These are phyloP conservation scores for Botrytis cinerea DNA, from an alignment of 2,329 filamentous ascomycete genomes.

Conservation along the genomic window DNA sequence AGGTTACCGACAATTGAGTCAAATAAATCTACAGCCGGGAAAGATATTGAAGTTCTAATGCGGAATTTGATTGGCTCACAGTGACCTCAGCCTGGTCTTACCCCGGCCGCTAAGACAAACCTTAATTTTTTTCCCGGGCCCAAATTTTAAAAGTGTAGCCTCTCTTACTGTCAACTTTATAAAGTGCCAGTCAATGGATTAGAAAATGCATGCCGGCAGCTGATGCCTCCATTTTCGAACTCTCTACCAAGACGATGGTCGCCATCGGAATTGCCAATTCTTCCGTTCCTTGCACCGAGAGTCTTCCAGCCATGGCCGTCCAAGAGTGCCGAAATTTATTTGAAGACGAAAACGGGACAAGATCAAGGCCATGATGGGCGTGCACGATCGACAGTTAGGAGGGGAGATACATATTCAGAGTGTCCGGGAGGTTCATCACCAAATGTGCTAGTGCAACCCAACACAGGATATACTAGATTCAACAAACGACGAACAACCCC, in stretches of 20 bases:
- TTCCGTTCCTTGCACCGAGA: constrained; percentile 41
- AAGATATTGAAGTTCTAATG: constrained; percentile 19
- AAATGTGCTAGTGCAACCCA: neutral
- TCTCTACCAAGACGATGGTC: constrained; percentile 36
- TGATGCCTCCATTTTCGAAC: constrained; percentile 40
- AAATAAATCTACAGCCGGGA: constrained; percentile 7
- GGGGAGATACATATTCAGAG: neutral
- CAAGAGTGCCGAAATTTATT: constrained; percentile 25
- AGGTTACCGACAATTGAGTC: neutral
- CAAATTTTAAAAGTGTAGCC: constrained; percentile 11
- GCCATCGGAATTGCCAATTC: constrained; percentile 38
- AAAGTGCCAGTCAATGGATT: constrained; percentile 23
- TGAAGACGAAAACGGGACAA: neutral
- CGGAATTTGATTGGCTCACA: constrained; percentile 4
- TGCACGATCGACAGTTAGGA: neutral
- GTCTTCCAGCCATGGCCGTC: constrained; percentile 41
- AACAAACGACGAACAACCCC: constrained; percentile 7
- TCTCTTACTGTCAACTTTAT: neutral
- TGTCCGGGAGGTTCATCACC: neutral
- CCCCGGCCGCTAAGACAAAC: constrained; percentile 16
- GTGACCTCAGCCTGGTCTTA: constrained; percentile 16
- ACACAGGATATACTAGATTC: neutral
- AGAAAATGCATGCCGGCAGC: constrained; percentile 28
- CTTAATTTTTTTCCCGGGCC: constrained; percentile 19
- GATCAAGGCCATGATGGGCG: neutral